These are phyloP conservation scores for Candida freyschussii DNA, from an alignment of 1,139 yeast species.

Conservation along the genomic window DNA sequence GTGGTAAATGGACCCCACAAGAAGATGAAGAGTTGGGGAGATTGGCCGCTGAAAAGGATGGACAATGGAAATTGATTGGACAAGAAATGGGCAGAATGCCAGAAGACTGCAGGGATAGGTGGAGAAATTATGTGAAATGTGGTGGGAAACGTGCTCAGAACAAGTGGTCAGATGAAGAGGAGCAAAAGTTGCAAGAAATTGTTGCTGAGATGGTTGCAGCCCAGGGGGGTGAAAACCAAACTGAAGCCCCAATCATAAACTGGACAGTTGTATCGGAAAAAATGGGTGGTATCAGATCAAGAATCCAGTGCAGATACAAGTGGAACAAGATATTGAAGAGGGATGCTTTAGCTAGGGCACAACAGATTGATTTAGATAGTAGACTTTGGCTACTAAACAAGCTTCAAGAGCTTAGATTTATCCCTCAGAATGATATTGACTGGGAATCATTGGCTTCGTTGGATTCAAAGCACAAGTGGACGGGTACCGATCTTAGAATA, in stretches of 20 bases:
- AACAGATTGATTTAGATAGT: conserved; percentile 45
- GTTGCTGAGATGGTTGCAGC: conserved; percentile 38
- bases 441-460: conserved; percentile 55
- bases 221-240: conserved; percentile 17
- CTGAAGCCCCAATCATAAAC: conserved; percentile 45
- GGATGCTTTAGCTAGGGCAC: conserved; percentile 47
- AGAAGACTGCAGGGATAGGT: conserved; percentile 92
- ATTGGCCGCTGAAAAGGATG: conserved; percentile 61
- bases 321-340: conserved; percentile 79
- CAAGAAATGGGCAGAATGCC: conserved; percentile 85
- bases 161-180: conserved; percentile 79
- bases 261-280: conserved; percentile 89
- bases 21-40: conserved; percentile 67
- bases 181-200: conserved; percentile 51
- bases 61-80: conserved; percentile 86
- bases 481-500: conserved; percentile 40
- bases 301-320: conserved; percentile 92
- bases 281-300: conserved; percentile 82
- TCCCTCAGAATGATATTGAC: conserved; percentile 48
- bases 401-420: conserved; percentile 44
- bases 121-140: conserved; percentile 93
- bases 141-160: conserved; percentile 68
- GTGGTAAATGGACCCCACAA: conserved; percentile 85
- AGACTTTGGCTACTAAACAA: conserved; percentile 54
- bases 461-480: conserved; percentile 40